Percentiles rank a stretch among this genome's conserved stretches.
phyloP scores from a whole-genome alignment of 2,329 filamentous ascomycete genomes.

The Grosmannia serpens region DNA sequence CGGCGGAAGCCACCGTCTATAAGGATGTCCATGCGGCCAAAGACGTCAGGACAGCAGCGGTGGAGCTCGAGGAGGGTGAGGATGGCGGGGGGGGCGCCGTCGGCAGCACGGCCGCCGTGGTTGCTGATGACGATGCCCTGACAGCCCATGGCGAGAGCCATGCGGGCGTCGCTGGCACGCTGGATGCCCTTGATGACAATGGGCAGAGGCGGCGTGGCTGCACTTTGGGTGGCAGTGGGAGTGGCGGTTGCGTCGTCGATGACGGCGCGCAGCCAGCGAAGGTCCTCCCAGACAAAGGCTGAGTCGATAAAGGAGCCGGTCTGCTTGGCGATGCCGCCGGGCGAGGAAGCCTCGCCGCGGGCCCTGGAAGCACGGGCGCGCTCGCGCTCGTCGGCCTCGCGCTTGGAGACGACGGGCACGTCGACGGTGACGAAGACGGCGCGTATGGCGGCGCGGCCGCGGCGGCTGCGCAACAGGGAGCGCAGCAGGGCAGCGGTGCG shows the following conservation, averaged over 20 bases:
- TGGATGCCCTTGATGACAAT: constrained; percentile 48
- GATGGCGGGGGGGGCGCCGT: constrained; percentile 30
- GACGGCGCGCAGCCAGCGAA: constrained; percentile 38
- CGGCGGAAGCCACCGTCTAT: constrained; percentile 30
- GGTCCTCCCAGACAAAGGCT: constrained; percentile 38
- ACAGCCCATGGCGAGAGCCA: constrained; percentile 35
- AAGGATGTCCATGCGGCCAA: constrained; percentile 25
- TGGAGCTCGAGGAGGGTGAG: constrained; percentile 28
- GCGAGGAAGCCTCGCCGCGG: neutral
- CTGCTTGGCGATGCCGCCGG: constrained; percentile 36
- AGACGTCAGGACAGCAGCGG: constrained; percentile 26
- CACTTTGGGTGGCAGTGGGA: neutral
- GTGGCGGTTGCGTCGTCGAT: constrained; percentile 6
- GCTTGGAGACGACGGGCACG: constrained; percentile 42
- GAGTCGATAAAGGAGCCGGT: constrained; percentile 40
- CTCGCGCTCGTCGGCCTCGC: constrained; percentile 42
- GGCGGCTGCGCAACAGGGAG: constrained; percentile 3
- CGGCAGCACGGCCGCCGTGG: constrained; percentile 44
- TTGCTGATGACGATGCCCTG: constrained; percentile 46
- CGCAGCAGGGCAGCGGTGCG: constrained; percentile 5
- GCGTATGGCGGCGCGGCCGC: constrained; percentile 33
- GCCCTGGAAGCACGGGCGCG: neutral
- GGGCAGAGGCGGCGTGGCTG: constrained; percentile 11
- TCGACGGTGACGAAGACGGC: constrained; percentile 43
- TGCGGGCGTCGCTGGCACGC: constrained; percentile 40